Percentiles rank a stretch among this genome's conserved stretches.
phyloP scores from a whole-genome alignment of 345 rosid species.

The Lepidium africanum region DNA sequence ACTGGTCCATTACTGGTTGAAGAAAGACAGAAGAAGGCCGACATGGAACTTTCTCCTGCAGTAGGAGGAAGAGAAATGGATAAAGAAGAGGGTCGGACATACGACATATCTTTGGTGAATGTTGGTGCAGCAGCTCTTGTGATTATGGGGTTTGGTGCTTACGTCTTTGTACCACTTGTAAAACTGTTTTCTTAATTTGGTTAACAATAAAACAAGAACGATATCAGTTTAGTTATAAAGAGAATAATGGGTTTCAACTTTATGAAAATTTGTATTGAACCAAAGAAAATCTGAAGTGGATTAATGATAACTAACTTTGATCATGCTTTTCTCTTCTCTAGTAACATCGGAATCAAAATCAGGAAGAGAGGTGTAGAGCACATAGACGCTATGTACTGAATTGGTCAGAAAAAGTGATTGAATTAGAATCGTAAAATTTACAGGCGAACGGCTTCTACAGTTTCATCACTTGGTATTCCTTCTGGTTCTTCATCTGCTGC shows the following conservation, averaged over 20 bases:
- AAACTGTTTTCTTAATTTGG: conserved; percentile 10
- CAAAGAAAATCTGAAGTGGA: background rate
- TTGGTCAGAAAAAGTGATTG: background rate
- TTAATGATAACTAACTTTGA: background rate
- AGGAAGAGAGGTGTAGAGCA: background rate
- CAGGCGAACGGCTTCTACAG: conserved; percentile 10
- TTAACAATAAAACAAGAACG: background rate
- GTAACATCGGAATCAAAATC: background rate
- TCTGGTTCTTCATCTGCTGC: conserved; percentile 45
- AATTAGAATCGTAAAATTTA: conserved; percentile 2
- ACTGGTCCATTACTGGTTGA: background rate
- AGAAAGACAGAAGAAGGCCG: background rate
- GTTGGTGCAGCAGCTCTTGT: conserved; percentile 31
- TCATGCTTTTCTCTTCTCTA: conserved; percentile 12
- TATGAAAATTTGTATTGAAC: background rate
- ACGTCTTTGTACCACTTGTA: conserved; percentile 18
- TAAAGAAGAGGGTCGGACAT: background rate
- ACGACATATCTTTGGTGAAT: conserved; percentile 12
- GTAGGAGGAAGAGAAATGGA: background rate
- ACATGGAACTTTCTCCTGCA: background rate
- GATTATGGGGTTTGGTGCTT: conserved; percentile 31
- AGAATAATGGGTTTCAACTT: background rate
- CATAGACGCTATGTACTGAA: conserved; percentile 5
- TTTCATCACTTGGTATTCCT: conserved; percentile 10
- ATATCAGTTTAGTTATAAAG: background rate